Base-by-base conservation (phyloP, 345 rosid species). In the Salix purpurea region DNA sequence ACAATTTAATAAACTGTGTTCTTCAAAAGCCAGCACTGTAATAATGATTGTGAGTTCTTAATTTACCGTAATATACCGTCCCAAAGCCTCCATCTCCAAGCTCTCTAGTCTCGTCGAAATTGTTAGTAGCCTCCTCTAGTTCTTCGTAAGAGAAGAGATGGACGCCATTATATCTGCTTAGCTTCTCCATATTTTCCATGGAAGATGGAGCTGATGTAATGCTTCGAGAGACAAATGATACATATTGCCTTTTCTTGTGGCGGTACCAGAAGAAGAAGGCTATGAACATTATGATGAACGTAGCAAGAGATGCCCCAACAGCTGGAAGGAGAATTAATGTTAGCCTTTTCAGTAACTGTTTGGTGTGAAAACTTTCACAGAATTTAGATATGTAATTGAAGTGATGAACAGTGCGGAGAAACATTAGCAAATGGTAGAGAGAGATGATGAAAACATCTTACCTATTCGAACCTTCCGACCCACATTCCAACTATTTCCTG, bases 1-100 rank as follows among this genome's bases (percentile, higher is more conserved):
- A 75, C 7, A 8, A 6, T 23, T 50, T 54, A 9, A 39, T n/a
- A 48, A 58, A 30, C 15, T 4, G 52, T 56, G 46, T 65, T 13
- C 34, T 21, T 61, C 2, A 4, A 77, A 76, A 11, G 69, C 13
- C 16, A 26, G 37, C 54, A 18, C 30, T n/a, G 11, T 7, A 1
- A 30, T 34, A 50, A 36, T 7, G 2, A 30, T 30, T 37, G 0
- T 19, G n/a, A 28, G 52, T 32, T 70, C 36, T 34, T 34, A 34
- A 82, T 80, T 69, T 89, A 86, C 99, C 99, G 76, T 86, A 78
- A 34, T 90, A 95, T 13, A 95, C 99, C 30, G 92, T 90, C 80
- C 97, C 97, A 77, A 89, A 94, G 82, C 97, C 97, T 69, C 99
- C 99, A 78, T 90, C 97, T 36, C 99, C 99, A 39, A 93, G 94